These are phyloP conservation scores for Berkeleyomyces basicola DNA, from an alignment of 2,329 filamentous ascomycete species.

Conservation along the genomic window DNA sequence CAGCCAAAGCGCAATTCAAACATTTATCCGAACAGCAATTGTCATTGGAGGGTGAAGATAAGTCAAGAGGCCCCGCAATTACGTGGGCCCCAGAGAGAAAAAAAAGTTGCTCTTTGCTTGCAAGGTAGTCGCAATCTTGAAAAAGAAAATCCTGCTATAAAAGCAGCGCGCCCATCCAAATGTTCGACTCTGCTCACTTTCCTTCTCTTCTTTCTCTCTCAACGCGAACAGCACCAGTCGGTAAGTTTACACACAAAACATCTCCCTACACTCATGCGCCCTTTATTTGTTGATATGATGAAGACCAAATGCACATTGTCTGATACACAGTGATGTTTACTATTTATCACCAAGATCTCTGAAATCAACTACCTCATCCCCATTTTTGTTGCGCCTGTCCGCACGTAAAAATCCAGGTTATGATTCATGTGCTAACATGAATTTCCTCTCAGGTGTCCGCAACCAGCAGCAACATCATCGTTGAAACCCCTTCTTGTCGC, in stretches of 20 bases:
- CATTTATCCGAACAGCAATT: background rate
- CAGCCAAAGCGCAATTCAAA: background rate
- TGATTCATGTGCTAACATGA: background rate
- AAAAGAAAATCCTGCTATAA: conserved; percentile 7
- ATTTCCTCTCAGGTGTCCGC: background rate
- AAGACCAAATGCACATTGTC: conserved; percentile 38
- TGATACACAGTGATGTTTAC: conserved; percentile 38
- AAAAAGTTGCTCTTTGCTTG: background rate
- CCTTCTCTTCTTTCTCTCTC: conserved; percentile 8
- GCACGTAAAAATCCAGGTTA: background rate
- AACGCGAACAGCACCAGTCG: conserved; percentile 15
- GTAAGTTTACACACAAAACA: conserved; percentile 20
- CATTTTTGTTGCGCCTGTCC: background rate
- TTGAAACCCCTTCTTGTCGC: background rate
- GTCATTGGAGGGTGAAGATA: background rate
- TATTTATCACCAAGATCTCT: conserved; percentile 58
- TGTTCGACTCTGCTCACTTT: background rate
- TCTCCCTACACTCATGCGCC: background rate
- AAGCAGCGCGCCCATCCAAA: background rate
- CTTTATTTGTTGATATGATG: conserved; percentile 31
- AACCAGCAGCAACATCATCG: background rate
- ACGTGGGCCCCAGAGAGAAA: background rate
- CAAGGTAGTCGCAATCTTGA: background rate
- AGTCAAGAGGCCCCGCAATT: background rate
- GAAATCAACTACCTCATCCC: conserved; percentile 24